phyloP scores from a whole-genome alignment of 805 yeast genomes.

The Yamadazyma laniorum region DNA sequence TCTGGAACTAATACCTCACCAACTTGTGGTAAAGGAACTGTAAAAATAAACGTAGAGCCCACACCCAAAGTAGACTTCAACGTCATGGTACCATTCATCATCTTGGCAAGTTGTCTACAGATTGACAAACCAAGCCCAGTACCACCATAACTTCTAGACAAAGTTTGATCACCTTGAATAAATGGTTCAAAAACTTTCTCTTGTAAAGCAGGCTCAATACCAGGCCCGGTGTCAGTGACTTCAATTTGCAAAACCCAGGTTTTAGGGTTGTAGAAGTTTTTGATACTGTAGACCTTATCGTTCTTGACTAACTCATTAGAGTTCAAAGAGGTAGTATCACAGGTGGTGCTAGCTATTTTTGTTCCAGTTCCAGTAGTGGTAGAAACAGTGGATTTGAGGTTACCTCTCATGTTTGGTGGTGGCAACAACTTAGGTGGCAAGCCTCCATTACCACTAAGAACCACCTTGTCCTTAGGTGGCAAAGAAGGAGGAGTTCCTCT shows the following conservation, averaged over 20 bases:
- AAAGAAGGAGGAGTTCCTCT: conserved; percentile 4
- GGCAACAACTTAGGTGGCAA: conserved; percentile 4
- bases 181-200: conserved; percentile 91
- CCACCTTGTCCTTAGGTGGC: conserved; percentile 3
- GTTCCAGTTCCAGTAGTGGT: conserved; percentile 10
- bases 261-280: conserved; percentile 37
- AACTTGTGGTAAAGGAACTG: conserved; percentile 70
- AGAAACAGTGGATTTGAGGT: background rate
- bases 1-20: conserved; percentile 48
- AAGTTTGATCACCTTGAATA: conserved; percentile 94
- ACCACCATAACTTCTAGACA: conserved; percentile 90
- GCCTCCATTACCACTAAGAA: background rate
- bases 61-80: conserved; percentile 71
- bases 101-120: conserved; percentile 83
- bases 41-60: conserved; percentile 82
- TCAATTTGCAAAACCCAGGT: conserved; percentile 64
- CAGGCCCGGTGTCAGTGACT: conserved; percentile 92
- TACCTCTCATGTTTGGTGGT: conserved; percentile 16
- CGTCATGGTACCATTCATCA: conserved; percentile 87
- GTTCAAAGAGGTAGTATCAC: conserved; percentile 12
- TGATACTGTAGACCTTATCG: conserved; percentile 32
- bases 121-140: conserved; percentile 90
- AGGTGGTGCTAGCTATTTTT: conserved; percentile 14
- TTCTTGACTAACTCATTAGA: conserved; percentile 35
- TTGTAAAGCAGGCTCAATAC: conserved; percentile 80